Evolutionary conservation across 2,329 filamentous ascomycete genomes (phyloP), one percentile per base, ranked within the genome.

Genomic region (Sporothrix pseudoabietina): DNA sequence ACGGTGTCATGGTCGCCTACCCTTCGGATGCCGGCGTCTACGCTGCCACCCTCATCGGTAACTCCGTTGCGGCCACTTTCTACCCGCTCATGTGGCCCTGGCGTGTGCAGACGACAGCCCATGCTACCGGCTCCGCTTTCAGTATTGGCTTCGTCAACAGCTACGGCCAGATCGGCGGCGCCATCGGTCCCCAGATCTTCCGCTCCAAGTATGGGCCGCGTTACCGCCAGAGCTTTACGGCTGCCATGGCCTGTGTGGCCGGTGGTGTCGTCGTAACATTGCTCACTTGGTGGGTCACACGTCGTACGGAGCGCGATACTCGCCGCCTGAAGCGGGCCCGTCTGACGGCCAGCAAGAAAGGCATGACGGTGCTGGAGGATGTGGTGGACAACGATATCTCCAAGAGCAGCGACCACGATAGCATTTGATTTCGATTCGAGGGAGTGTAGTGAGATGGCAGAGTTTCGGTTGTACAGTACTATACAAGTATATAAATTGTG

Each of bases 21-120:
- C 75, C 74, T 19, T 74, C 61, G 41, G 63, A 73, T 22, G 79
- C 78, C 30, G 73, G 80, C 16, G 74, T 80, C 22, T 79, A 83
- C 68, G 81, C 79, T 32, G 83, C 84, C 44, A 83, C 85, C 41
- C 77, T 85, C 73, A 86, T 86, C 0, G 85, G 83, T 73, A 81
- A 81, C 66, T 80, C 83, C 75, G 84, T 80, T 77, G 81, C 82
- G 57, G 77, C 77, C 47, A 81, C 80, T 70, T 77, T 78, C 70
- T 81, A 78, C 75, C 81, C 74, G 9, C 57, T 74, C 2, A 75
- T 75, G 72, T 76, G 74, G 75, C 74, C 75, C 3, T 76, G 74
- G 75, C 72, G 75, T 4, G 74, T 75, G 2, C 72, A 74, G 68
- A 75, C 74, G 1, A 74, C 74, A 0, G 32, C 69, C 16, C 63